phyloP scores from a whole-genome alignment of 805 yeast genomes.

The Candida fluviatilis region DNA sequence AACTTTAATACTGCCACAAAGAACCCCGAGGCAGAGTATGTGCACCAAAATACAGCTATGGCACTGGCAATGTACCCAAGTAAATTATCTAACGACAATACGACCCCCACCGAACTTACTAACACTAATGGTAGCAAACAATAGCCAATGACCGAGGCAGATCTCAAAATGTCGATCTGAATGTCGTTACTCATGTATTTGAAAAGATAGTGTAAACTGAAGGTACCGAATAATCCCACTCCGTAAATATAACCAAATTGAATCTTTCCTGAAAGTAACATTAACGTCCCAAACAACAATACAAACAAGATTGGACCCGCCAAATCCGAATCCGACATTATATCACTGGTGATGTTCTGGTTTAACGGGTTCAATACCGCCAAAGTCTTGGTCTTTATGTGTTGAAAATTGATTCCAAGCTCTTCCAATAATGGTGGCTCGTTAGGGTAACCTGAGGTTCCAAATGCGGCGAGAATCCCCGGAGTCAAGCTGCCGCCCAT shows the following conservation, averaged over 20 bases:
- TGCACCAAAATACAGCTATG: slow-evolving; percentile 81
- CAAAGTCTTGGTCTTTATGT: slow-evolving; percentile 77
- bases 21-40: slow-evolving; percentile 89
- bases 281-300: slow-evolving; percentile 75
- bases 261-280: slow-evolving; percentile 84
- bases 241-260: slow-evolving; percentile 98
- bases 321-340: slow-evolving; percentile 81
- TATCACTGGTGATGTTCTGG: slow-evolving; percentile 59
- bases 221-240: slow-evolving; percentile 86
- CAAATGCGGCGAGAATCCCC: slow-evolving; percentile 87
- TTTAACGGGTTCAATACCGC: slow-evolving; percentile 81
- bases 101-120: slow-evolving; percentile 67
- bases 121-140: slow-evolving; percentile 87
- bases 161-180: slow-evolving; percentile 56
- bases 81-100: slow-evolving; percentile 63
- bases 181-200: slow-evolving; percentile 76
- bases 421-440: slow-evolving; percentile 93
- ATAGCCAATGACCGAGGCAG: slow-evolving; percentile 91
- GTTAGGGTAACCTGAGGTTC: slow-evolving; percentile 91
- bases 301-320: slow-evolving; percentile 95
- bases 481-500: slow-evolving; percentile 54
- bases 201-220: slow-evolving; percentile 78
- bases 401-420: slow-evolving; percentile 86
- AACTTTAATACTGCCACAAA: slow-evolving; percentile 81
- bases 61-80: slow-evolving; percentile 69